Evolutionary conservation across 441 rosid genomes (phyloP), one percentile per base, ranked within the genome.

Genomic region (Raphanus hybrid): DNA sequence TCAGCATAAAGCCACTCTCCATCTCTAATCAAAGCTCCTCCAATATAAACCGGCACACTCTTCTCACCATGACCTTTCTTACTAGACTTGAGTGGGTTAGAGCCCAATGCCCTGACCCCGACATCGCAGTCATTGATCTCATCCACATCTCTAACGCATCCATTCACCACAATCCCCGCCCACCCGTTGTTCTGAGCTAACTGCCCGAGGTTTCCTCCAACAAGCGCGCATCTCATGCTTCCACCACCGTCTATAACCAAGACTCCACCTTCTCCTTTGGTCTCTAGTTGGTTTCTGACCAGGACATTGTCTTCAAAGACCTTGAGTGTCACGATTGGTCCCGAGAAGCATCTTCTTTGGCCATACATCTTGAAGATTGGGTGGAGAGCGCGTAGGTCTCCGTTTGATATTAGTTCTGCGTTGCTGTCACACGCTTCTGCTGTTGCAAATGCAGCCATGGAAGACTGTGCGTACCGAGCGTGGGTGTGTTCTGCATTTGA

Each of bases 1-100:
- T 94, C 97, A 37, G 92, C 97, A 75, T 88, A 92, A 73, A 94
- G 66, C 97, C 97, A 92, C 67, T 94, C 97, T 15, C 95, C 94
- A 2, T 92, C 89, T 6, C 64, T 84, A 67, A 91, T 82, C 62
- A 85, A 69, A 27, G 85, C 80, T 39, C 97, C 97, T 6, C 76
- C 95, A 35, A 94, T 71, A 55, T 85, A 73, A 59, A 92, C 82
- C 0, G 85, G 73, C 11, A 86, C 87, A 70, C 86, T 86, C 84
- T 84, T 92, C 70, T 92, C 97, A 9, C 97, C 97, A 16, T 83
- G 76, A 18, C 96, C 97, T 73, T 84, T 91, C 81, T 91, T 94
- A 81, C 67, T 80, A 32, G 97, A 85, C 82, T 92, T 94, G 76
- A 86, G 45, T 2, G 99, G 97, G 83, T 87, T 79, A 6, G 97